Percentiles rank a stretch among this genome's conserved stretches.
phyloP scores from a whole-genome alignment of 2,329 filamentous ascomycete genomes.

The Nemania diffusa region DNA sequence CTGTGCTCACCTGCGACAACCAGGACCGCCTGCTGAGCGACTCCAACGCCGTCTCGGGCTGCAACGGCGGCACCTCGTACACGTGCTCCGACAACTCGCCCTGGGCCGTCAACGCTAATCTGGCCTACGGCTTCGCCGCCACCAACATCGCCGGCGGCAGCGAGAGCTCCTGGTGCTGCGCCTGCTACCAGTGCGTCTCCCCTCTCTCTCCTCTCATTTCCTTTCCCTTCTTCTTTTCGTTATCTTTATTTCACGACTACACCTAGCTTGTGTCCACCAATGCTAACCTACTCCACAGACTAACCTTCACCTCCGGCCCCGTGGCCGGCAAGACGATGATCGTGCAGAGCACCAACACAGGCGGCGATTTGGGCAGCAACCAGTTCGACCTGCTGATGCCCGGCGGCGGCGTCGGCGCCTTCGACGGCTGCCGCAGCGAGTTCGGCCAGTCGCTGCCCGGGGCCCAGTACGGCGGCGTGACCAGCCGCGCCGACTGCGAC shows the following conservation, averaged over 20 bases:
- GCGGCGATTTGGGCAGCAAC: conserved; percentile 60
- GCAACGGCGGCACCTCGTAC: conserved; percentile 61
- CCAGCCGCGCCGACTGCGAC: conserved; percentile 55
- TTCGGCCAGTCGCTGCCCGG: conserved; percentile 55
- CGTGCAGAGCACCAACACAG: conserved; percentile 68
- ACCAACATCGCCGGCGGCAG: conserved; percentile 57
- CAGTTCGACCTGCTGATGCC: conserved; percentile 63
- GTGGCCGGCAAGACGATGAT: conserved; percentile 66
- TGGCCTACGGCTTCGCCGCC: conserved; percentile 68
- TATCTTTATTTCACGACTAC: not conserved
- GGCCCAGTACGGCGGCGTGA: conserved; percentile 59
- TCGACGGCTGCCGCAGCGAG: conserved; percentile 57
- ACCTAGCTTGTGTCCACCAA: no score
- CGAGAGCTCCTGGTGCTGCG: conserved; percentile 64
- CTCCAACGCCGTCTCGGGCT: conserved; percentile 56
- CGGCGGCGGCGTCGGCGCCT: conserved; percentile 62
- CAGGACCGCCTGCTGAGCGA: conserved; percentile 58
- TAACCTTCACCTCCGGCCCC: conserved; percentile 53
- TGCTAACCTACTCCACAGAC: conserved; percentile 31
- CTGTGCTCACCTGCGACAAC: conserved; percentile 58
- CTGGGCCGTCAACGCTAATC: conserved; percentile 60
- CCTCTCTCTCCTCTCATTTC: not conserved
- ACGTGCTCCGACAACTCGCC: conserved; percentile 64
- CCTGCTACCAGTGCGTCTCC: conserved; percentile 60
- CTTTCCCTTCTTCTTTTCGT: not conserved